Base-by-base conservation (phyloP, 2,329 filamentous ascomycete species). In the Aureobasidium leucospermi region DNA sequence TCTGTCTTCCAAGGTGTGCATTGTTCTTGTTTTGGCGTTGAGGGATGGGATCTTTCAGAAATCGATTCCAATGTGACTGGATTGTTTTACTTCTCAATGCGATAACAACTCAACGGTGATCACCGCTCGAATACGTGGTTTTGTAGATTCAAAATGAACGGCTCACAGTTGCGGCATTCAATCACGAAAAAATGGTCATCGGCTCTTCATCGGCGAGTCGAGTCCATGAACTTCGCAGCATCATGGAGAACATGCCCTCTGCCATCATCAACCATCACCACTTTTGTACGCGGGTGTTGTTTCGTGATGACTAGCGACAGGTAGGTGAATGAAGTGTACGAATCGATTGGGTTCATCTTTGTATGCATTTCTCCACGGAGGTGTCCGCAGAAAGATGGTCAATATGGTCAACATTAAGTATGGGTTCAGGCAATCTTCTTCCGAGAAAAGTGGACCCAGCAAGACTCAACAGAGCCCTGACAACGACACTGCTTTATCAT, bases 381-480 rank as follows among this genome's bases (percentile, higher is more conserved):
- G 9, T 31, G 36, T 31, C n/a, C 3, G 6, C 34, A 13, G 4
- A 8, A 19, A 34, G 32, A 51, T 51, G 32, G 36, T 2, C 36
- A 41, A 16, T 4, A 23, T 23, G 23, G 23, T 23, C 23, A 41
- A 11, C 13, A 28, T 23, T 19, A 19, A 19, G 19, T 19, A 36
- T 32, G 49, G 36, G 23, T 41, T 52, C 36, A 41, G 49, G 36
- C 36, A 52, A 42, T 51, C 36, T 23, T 41, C 34, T 52, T 52
- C 49, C 49, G 49, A 52, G 49, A 52, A 52, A 52, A 52, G 49
- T 52, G 49, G 49, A 52, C 9, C 36, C 13, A 28, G 13, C 31
- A 49, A 41, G 36, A 31, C 36, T 52, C 34, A 52, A 52, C 39
- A 8, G 34, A 39, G 28, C 36, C 47, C 34, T 52, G 49, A 52